A percentile compares a stretch with the other conserved stretches of the same genome.
Evolutionary conservation across 179 eudicot species (phyloP).

Genomic region (Amaranthus tricolor): DNA sequence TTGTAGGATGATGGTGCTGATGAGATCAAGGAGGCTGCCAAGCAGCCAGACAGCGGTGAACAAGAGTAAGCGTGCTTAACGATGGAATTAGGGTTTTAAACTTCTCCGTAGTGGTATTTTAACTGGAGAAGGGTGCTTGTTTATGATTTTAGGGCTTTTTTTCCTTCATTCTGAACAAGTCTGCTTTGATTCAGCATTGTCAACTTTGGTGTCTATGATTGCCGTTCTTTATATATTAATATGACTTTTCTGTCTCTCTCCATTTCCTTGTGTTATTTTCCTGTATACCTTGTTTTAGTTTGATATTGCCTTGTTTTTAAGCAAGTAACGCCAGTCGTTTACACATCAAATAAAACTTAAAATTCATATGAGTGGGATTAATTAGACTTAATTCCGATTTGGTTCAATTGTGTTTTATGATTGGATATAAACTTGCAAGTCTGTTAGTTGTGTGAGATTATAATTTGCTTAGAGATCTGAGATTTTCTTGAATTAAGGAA

Average conservation of each 20-base stretch:
- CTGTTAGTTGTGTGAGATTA: no score
- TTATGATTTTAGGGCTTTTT: constrained; percentile 25
- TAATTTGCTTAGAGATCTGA: neutral
- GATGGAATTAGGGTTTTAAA: constrained; percentile 20
- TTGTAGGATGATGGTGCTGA: constrained; percentile 37
- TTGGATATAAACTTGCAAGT: no score
- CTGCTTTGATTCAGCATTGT: constrained; percentile 31
- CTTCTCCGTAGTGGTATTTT: constrained; percentile 34
- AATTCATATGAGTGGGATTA: no score
- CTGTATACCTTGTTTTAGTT: neutral
- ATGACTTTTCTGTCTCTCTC: constrained; percentile 16
- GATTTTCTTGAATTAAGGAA: neutral
- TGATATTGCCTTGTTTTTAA: neutral
- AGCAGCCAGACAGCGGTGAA: constrained; percentile 33
- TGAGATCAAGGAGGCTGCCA: constrained; percentile 40
- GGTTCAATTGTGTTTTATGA: no score
- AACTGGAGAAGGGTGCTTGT: constrained; percentile 27
- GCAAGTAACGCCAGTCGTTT: no score
- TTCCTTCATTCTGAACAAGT: constrained; percentile 27
- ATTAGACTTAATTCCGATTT: no score
- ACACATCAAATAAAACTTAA: no score
- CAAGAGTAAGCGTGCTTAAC: constrained; percentile 25
- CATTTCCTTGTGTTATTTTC: neutral
- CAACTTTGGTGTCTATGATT: constrained; percentile 26
- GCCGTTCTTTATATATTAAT: constrained; percentile 14